These are phyloP conservation scores for Backusella psychrophila DNA, from an alignment of 192 early-diverging fungal species.

Conservation along the genomic window DNA sequence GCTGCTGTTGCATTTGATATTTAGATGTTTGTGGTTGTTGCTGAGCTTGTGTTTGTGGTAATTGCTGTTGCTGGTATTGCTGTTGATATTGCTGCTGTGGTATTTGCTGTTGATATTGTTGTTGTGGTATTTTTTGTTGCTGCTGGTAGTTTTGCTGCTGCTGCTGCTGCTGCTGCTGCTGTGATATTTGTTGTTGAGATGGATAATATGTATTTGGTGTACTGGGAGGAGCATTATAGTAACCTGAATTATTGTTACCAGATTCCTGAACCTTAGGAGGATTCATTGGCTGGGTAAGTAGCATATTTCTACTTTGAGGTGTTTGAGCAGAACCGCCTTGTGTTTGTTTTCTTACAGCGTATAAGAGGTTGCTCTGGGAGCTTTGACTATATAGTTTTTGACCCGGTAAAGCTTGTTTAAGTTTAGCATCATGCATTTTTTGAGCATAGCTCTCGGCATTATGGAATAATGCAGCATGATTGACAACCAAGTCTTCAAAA, in stretches of 20 bases:
- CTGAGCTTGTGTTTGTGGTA: not conserved
- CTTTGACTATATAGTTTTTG: not conserved
- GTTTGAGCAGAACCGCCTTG: not conserved
- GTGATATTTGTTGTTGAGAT: not conserved
- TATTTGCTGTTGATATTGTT: slow-evolving; percentile 6
- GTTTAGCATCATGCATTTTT: not conserved
- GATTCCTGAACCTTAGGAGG: not conserved
- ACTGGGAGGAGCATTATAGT: not conserved
- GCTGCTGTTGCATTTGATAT: not conserved
- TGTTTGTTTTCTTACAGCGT: not conserved
- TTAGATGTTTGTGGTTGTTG: not conserved
- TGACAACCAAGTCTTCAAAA: slow-evolving; percentile 32
- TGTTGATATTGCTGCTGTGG: not conserved
- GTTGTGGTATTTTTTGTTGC: not conserved
- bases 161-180: not conserved
- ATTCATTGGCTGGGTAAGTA: slow-evolving; percentile 1
- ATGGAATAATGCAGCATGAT: slow-evolving; percentile 2
- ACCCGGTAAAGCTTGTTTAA: not conserved
- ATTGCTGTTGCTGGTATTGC: slow-evolving; percentile 3
- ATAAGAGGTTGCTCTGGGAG: slow-evolving; percentile 9
- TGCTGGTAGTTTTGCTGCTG: not conserved
- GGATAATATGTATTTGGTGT: not conserved
- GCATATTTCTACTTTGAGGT: not conserved
- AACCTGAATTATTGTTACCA: not conserved
- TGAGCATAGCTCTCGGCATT: not conserved